phyloP scores from a whole-genome alignment of 805 yeast species.

The Starmerella scarabaei region DNA sequence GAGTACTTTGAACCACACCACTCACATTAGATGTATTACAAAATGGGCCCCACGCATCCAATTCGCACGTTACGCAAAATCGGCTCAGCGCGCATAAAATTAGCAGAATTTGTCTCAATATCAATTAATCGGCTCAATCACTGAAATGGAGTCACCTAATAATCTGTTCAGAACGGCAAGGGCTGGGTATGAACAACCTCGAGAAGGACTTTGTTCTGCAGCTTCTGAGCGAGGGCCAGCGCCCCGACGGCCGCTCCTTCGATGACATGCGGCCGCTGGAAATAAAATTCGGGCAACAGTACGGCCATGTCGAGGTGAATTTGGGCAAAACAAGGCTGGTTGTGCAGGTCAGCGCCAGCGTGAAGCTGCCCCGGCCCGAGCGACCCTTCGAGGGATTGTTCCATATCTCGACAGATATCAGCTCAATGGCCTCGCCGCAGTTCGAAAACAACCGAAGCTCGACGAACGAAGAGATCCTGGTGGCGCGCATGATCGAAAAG shows the following conservation, averaged over 20 bases:
- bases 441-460: conserved; percentile 63
- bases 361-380: conserved; percentile 72
- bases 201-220: conserved; percentile 52
- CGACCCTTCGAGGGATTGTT: conserved; percentile 90
- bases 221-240: conserved; percentile 42
- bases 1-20: too few species aligned
- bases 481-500: conserved; percentile 76
- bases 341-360: conserved; percentile 61
- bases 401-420: conserved; percentile 67
- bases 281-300: conserved; percentile 46
- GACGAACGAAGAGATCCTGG: conserved; percentile 68
- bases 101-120: too few species aligned
- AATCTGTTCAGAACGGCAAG: too few species aligned
- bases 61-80: too few species aligned
- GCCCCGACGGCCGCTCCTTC: conserved; percentile 58
- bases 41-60: too few species aligned
- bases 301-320: conserved; percentile 66
- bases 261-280: conserved; percentile 52
- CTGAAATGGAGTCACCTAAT: too few species aligned
- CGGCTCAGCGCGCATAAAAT: too few species aligned
- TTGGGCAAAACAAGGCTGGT: conserved; percentile 66
- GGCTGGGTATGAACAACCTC: conserved; percentile 29
- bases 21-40: too few species aligned
- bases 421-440: conserved; percentile 79
- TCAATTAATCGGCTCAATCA: too few species aligned